A percentile compares a stretch with the other conserved stretches of the same genome.
These are phyloP conservation scores for Biancaea sappan DNA, from an alignment of 306 rosid genomes.

Conservation along the genomic window DNA sequence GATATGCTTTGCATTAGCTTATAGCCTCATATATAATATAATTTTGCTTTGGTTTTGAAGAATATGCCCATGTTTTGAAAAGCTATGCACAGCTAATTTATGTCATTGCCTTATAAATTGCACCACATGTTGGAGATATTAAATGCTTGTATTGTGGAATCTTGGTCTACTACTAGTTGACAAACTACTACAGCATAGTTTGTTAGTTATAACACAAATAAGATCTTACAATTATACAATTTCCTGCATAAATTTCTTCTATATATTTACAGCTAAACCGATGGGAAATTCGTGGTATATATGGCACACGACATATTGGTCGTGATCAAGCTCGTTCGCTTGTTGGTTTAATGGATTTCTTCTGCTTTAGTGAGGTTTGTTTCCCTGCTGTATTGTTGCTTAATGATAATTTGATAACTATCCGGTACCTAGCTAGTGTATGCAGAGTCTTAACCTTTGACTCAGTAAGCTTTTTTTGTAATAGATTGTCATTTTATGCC, in stretches of 20 bases:
- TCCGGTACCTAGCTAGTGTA: not conserved
- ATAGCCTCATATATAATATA: not conserved
- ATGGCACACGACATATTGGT: constrained; percentile 91
- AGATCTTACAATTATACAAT: not conserved
- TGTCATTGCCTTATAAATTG: not conserved
- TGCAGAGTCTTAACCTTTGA: constrained; percentile 20
- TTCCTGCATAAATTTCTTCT: constrained; percentile 8
- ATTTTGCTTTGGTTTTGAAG: constrained; percentile 9
- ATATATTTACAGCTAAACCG: constrained; percentile 58
- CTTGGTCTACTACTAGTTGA: constrained; percentile 1
- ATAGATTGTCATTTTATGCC: constrained; percentile 14
- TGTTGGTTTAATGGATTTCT: constrained; percentile 94
- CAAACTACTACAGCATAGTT: constrained; percentile 17
- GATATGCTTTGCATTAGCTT: not conserved
- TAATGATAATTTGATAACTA: not conserved
- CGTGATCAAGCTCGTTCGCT: constrained; percentile 91
- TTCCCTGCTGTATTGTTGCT: constrained; percentile 15
- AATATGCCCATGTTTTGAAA: constrained; percentile 9
- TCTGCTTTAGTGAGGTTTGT: constrained; percentile 96
- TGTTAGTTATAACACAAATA: not conserved
- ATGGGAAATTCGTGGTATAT: constrained; percentile 61
- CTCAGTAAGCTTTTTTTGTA: constrained; percentile 9
- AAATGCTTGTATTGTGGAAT: not conserved
- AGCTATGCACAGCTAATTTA: constrained; percentile 1
- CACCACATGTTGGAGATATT: constrained; percentile 1